Base-by-base conservation (phyloP, 2,329 filamentous ascomycete genomes). In the Aplosporella prunicola region DNA sequence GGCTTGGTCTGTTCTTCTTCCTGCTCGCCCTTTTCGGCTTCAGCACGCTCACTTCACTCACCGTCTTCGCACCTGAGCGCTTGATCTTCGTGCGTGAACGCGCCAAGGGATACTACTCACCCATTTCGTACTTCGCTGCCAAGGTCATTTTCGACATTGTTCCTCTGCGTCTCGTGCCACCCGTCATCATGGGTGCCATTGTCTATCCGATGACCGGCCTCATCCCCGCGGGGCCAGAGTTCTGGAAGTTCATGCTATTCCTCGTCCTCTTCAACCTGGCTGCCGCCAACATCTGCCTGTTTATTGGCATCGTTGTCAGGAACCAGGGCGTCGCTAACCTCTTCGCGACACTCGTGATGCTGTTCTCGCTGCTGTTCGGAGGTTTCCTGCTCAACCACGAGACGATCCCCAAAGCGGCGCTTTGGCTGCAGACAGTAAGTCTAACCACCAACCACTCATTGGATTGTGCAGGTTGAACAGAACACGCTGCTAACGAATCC, bases 91-190 rank as follows among this genome's bases (percentile, higher is more conserved):
- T 93, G 9, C 77, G 91, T 32, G 91, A 98, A 61, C 74, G 91
- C 45, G 91, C 91, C 24, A 98, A 98, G 57, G 89, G 91, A 1
- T 98, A 98, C 63, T 98, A 98, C 58, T 74, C 83, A 1, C 91
- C 91, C 0, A 71, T 93, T 34, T 93, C 89, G 0, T 98, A 98
- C 63, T 98, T 96, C 56, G 71, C 82, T 0, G 81, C 88, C 51
- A 98, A 98, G 65, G 83, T 96, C n/a, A 64, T 94, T n/a, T 96
- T 98, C 56, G 91, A 98, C 56, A 89, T 98, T 47, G 73, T 98
- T 9, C 91, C 91, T 3, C 70, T 98, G n/a, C 78, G 91, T 32
- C 80, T 98, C 39, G 81, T 98, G 32, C 91, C 91, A 5, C 91
- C 91, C 1, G 82, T 96, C 44, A 80, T 98, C 42, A 91, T 96